Percentiles rank a stretch among this genome's conserved stretches.
phyloP scores from a whole-genome alignment of 176 grass and related monocot species.

The Cenchrus americanus region DNA sequence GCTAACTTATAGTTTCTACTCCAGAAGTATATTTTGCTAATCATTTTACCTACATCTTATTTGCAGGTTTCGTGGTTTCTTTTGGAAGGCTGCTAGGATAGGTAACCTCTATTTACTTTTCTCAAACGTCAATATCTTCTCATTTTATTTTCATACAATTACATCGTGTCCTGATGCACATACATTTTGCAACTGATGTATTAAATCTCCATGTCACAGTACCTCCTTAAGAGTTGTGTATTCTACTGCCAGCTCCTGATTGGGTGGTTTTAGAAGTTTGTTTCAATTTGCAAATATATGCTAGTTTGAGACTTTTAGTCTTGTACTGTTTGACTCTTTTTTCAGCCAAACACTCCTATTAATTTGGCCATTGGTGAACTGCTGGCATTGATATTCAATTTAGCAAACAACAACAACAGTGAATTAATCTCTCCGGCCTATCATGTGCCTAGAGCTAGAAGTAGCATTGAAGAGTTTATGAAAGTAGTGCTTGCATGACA shows the following conservation, averaged over 20 bases:
- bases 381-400: neutral
- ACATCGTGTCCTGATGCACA: neutral
- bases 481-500: neutral
- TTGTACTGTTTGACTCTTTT: neutral
- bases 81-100: slow-evolving; percentile 79
- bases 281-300: neutral
- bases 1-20: neutral
- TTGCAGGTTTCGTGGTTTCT: slow-evolving; percentile 71
- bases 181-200: neutral
- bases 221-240: neutral
- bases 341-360: neutral
- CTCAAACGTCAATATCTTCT: neutral
- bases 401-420: neutral
- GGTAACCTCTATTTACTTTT: slow-evolving; percentile 35
- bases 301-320: neutral
- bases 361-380: neutral
- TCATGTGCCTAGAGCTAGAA: no score
- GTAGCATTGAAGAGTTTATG: neutral
- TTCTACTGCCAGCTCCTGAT: neutral
- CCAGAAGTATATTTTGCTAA: slow-evolving; percentile 14
- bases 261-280: neutral
- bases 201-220: neutral
- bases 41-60: slow-evolving; percentile 14
- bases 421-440: no score
- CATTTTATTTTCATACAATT: neutral